Percentiles rank a stretch among this genome's conserved stretches.
Evolutionary conservation across 352 stramenopile genomes (phyloP).

Genomic region (Pythium grandisporangium): DNA sequence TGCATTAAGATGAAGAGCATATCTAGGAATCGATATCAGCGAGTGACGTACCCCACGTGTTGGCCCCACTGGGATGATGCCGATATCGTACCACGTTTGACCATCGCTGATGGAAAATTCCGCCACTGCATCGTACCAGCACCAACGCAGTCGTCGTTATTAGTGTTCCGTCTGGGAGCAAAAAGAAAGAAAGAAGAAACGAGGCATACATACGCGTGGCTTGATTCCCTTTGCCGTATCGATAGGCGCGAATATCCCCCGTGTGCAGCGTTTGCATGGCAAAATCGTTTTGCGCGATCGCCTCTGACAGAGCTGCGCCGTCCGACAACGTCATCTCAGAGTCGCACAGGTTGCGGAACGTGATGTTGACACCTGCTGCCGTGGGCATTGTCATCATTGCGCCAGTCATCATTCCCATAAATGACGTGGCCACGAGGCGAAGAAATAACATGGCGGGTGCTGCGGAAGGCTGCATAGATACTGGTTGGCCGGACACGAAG

Average conservation of each 20-base stretch:
- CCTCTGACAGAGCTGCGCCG: slow-evolving; percentile 11
- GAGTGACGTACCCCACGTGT: slow-evolving; percentile 6
- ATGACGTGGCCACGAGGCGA: no score
- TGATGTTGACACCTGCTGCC: slow-evolving; percentile 21
- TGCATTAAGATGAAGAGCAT: no score
- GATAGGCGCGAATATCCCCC: slow-evolving; percentile 7
- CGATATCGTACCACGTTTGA: slow-evolving; percentile 14
- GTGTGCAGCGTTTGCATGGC: slow-evolving; percentile 13
- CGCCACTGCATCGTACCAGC: slow-evolving; percentile 5
- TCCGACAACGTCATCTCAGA: slow-evolving; percentile 23
- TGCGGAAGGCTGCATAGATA: no score
- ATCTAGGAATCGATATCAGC: not conserved
- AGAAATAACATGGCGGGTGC: no score
- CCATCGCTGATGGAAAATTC: slow-evolving; percentile 12
- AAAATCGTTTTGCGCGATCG: slow-evolving; percentile 9
- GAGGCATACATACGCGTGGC: slow-evolving; percentile 8
- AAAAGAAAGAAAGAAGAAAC: not conserved
- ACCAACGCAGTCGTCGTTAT: not conserved
- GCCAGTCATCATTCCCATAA: no score
- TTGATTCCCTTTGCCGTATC: slow-evolving; percentile 9
- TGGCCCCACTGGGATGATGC: slow-evolving; percentile 11
- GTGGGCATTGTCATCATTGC: not conserved
- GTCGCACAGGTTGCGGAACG: slow-evolving; percentile 30
- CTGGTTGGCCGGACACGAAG: no score
- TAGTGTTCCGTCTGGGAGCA: not conserved